Base-by-base conservation (phyloP, 2,329 filamentous ascomycete genomes). In the Penicillium capsulatum region DNA sequence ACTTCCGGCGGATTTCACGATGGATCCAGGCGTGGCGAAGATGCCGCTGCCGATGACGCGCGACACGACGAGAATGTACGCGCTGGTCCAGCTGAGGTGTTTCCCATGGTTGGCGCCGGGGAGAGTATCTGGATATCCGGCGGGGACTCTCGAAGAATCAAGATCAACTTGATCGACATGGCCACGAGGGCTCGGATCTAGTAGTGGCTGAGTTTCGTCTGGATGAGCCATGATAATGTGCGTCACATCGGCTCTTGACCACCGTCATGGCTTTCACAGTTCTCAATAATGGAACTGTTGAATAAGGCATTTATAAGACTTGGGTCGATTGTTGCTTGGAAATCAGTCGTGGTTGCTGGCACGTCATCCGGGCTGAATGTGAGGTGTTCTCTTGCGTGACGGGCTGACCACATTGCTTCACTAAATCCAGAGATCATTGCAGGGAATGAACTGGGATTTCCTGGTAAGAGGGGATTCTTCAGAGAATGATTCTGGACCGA, bases 41-140 rank as follows among this genome's bases (percentile, higher is more conserved):
- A 87, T 84, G 17, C 82, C 83, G 52, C 75, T 81, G 9, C 82
- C 82, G 19, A 86, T 80, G 4, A 86, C 80, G 9, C 81, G 73
- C 4, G 79, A 83, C 17, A 85, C 80, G 6, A 83, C 78, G 14
- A 85, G 69, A 38, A 85, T 80, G 57, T 81, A 84, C 1, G 79
- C 77, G 50, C 76, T 80, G 17, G 70, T 68, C 79, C 80, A 83
- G 40, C 67, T 75, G 34, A 85, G 72, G 11, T 71, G 80, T 14
- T 81, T 71, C 1, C 79, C 80, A 15, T 74, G 63, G 0, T 71
- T 69, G 0, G 77, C 76, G 1, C 77, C 41, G n/a, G 31, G 48
- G 11, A 34, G 42, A 15, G n/a, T 40, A 16, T 76, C 50, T 82
- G 79, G 2, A 74, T 31, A 44, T 4, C 26, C 17, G 3, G 30